These are phyloP conservation scores for Claviceps pazoutovae DNA, from an alignment of 2,329 filamentous ascomycete species.

Conservation along the genomic window DNA sequence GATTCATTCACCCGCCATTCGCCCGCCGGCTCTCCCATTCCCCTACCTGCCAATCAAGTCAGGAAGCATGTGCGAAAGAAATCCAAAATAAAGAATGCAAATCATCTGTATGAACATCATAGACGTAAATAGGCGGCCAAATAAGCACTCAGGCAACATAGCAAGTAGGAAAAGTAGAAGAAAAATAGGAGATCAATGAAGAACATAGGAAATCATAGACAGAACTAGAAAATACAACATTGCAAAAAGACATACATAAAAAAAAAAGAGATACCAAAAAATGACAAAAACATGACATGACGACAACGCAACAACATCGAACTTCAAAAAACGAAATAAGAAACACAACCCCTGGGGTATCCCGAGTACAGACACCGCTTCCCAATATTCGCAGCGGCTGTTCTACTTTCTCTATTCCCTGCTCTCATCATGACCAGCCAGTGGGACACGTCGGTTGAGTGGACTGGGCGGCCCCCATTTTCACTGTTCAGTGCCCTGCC, in stretches of 20 bases:
- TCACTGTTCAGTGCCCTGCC: too few relatives aligned
- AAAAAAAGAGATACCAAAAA: neutral
- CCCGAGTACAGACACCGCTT: conserved; percentile 1
- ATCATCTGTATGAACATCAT: too few relatives aligned
- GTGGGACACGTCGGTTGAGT: neutral
- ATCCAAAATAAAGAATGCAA: too few relatives aligned
- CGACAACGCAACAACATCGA: too few relatives aligned
- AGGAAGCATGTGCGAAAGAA: too few relatives aligned
- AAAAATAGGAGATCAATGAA: neutral
- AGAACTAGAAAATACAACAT: too few relatives aligned
- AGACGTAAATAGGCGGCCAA: too few relatives aligned
- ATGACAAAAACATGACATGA: neutral
- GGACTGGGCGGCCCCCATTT: neutral
- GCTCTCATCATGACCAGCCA: neutral
- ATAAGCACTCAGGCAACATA: neutral
- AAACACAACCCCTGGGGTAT: conserved; percentile 3
- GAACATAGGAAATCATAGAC: too few relatives aligned
- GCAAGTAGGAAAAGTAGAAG: neutral
- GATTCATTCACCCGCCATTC: too few relatives aligned
- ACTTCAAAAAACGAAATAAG: neutral
- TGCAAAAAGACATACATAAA: too few relatives aligned
- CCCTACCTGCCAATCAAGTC: too few relatives aligned
- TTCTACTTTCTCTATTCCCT: neutral
- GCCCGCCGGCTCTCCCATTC: too few relatives aligned
- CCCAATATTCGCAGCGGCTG: neutral